Conservation (phyloP, 2,329 filamentous ascomycete genomes). For the Sporothrix dimorphospora region DNA sequence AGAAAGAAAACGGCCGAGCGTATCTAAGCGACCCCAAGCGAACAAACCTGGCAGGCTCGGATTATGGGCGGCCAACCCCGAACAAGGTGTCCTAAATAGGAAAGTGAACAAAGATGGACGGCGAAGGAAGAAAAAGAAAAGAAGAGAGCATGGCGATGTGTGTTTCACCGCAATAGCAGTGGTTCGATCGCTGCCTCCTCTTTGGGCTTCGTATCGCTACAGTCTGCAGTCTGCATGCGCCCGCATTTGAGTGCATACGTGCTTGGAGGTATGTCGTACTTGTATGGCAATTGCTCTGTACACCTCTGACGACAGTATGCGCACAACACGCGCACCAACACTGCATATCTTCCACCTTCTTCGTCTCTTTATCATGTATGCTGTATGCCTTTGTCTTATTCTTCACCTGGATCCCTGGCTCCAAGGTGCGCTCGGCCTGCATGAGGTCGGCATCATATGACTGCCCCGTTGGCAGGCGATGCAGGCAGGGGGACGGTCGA, state of each 20-base stretch:
- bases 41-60: background rate
- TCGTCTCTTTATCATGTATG: background rate
- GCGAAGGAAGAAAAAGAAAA: background rate
- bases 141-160: background rate
- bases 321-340: background rate
- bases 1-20: background rate
- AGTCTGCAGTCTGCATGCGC: background rate
- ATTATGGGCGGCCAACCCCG: no score
- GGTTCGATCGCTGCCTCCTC: background rate
- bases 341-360: background rate
- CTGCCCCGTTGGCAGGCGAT: background rate
- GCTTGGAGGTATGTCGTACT: background rate
- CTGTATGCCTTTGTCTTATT: background rate
- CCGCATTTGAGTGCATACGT: background rate
- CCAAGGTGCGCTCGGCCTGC: constrained; percentile 1
- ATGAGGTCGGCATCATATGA: constrained; percentile 22
- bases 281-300: no score
- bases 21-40: background rate
- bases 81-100: background rate
- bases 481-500: background rate
- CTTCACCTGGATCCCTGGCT: background rate
- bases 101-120: background rate
- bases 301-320: background rate
- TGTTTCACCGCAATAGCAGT: constrained; percentile 5
- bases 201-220: background rate